Percentiles rank a stretch among this genome's conserved stretches.
phyloP scores from a whole-genome alignment of 495 filamentous ascomycete species.

The Platismatia glauca region DNA sequence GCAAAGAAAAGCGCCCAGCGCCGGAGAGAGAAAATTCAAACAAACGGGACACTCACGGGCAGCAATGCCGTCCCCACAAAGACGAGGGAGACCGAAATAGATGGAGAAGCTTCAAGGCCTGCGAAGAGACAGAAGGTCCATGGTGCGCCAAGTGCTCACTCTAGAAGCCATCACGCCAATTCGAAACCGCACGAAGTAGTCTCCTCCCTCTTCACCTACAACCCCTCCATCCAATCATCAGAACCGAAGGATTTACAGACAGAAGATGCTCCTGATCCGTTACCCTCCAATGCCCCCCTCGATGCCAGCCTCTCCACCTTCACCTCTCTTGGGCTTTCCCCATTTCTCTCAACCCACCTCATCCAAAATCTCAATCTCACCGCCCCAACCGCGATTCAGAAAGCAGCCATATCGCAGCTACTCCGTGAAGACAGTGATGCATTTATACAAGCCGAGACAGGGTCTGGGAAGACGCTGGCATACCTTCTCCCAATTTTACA shows the following conservation, averaged over 20 bases:
- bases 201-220: constrained; percentile 85
- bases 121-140: constrained; percentile 36
- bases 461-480: constrained; percentile 92
- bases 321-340: constrained; percentile 67
- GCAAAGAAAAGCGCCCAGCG: constrained; percentile 61
- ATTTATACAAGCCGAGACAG: constrained; percentile 94
- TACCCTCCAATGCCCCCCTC: constrained; percentile 95
- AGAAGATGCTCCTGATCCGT: constrained; percentile 47
- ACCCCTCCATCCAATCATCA: constrained; percentile 56
- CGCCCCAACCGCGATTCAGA: constrained; percentile 90
- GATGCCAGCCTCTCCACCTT: constrained; percentile 75
- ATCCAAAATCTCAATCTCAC: constrained; percentile 79
- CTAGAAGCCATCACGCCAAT: constrained; percentile 16
- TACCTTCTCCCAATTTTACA: constrained; percentile 89
- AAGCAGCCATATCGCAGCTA: constrained; percentile 68
- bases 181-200: constrained; percentile 52
- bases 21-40: constrained; percentile 32
- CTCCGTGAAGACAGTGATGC: constrained; percentile 79
- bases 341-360: constrained; percentile 69
- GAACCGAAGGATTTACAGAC: constrained; percentile 24
- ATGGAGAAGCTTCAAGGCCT: constrained; percentile 24
- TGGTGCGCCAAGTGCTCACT: constrained; percentile 23
- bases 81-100: background rate
- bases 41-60: constrained; percentile 14
- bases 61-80: constrained; percentile 8